Conservation (phyloP, 495 filamentous ascomycete species). For the Talaromyces borbonicus region DNA sequence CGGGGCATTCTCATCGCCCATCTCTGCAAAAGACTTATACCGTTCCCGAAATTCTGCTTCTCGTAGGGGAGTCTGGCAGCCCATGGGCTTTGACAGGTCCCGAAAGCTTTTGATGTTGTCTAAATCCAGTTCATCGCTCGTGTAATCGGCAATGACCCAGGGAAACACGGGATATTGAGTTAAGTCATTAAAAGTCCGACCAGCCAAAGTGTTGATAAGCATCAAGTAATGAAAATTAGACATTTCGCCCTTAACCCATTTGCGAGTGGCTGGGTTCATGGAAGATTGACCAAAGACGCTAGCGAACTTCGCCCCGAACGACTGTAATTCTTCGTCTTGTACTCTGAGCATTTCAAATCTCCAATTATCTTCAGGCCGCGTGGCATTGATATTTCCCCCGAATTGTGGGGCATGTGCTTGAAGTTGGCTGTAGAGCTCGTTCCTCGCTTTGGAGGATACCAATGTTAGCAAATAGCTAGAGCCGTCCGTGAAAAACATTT, state of each 20-base stretch:
- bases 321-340: conserved; percentile 70
- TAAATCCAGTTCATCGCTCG: conserved; percentile 87
- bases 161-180: conserved; percentile 98
- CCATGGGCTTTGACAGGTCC: conserved; percentile 93
- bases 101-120: conserved; percentile 75
- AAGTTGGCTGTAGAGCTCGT: conserved; percentile 69
- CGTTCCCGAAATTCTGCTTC: conserved; percentile 70
- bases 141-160: conserved; percentile 94
- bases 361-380: conserved; percentile 65
- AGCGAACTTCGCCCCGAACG: conserved; percentile 85
- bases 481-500: conserved; percentile 94
- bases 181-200: conserved; percentile 93
- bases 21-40: conserved; percentile 82
- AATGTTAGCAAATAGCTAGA: conserved; percentile 88
- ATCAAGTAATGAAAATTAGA: conserved; percentile 99
- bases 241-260: conserved; percentile 88
- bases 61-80: conserved; percentile 70
- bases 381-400: conserved; percentile 39
- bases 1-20: conserved; percentile 65
- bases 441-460: conserved; percentile 57
- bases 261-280: conserved; percentile 73
- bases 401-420: conserved; percentile 70
- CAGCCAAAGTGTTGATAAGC: conserved; percentile 95
- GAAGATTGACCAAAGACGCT: conserved; percentile 74
- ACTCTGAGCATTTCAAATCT: conserved; percentile 75